Base-by-base conservation (phyloP, 345 rosid genomes). In the Gossypium turneri region DNA sequence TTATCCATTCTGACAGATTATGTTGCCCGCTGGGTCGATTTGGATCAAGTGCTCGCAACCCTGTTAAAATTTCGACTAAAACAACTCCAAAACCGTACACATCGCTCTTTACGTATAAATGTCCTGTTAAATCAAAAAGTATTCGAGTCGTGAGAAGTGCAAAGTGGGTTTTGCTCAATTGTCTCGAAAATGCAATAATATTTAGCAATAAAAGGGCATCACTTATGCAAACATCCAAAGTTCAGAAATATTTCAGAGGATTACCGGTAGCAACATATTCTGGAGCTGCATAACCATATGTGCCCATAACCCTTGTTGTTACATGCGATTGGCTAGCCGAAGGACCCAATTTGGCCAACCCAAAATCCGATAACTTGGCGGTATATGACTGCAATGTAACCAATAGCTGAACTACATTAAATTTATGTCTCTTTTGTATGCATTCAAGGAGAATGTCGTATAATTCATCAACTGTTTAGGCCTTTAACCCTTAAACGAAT, bases 251-350 rank as follows among this genome's bases (percentile, higher is more conserved):
- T 5, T 53, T 77, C 29, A 19, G 41, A 51, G 52, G 72, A 55
- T 76, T 79, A 92, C 97, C 97, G 82, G 99, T 95, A 53, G 96
- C 93, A 52, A 95, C 96, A 82, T 95, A 95, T 75, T 95, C 99
- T 0, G 99, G 99, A 64, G 99, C 99, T 25, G 98, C 97, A 74
- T 95, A 95, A 75, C 99, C 99, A 11, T 84, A 69, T 8, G 99
- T 95, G 38, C 98, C 99, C 91, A 95, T 91, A 41, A 95, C 90
- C n/a, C 98, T 81, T 15, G 99, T 95, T 70, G 98, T 93, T 17
- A 95, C 88, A 48, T 95, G 99, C 61, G 99, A 95, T 45, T 88
- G 94, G 84, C 99, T 95, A 1, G 93, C 97, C 1, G 99, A 93
- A 82, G 98, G 99, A 70, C 99, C 99, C 67, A 90, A 47, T 67